Evolutionary conservation across 352 stramenopile species (phyloP), one percentile per base, ranked within the genome.

Genomic region (Hyaloperonospora arabidopsidis): DNA sequence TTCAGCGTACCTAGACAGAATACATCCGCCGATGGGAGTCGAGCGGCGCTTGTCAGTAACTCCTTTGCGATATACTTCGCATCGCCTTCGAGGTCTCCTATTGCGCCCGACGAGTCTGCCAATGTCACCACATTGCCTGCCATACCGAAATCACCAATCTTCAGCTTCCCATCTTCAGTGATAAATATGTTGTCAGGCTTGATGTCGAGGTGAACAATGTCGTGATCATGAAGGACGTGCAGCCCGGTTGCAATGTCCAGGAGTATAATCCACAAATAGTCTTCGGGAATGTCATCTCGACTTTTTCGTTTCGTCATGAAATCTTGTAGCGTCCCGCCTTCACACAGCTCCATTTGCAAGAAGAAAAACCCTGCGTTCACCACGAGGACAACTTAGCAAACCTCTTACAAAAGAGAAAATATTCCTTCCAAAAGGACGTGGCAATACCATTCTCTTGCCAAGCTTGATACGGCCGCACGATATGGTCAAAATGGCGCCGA

Each of bases 121-220:
- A 63, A 59, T 15, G 35, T 68, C 1, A 73, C 62, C 19, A 73
- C 63, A 32, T 80, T 68, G 8, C 74, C 81, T 0, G 93, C 89
- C 59, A 98, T 85, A 18, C 95, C 95, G 55, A 98, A 97, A 67
- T 98, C 95, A 13, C 84, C 87, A 48, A 96, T 74, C 59, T 95
- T 95, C 18, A 96, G 47, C 13, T 46, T 29, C 1, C 84, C 84
- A 17, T 80, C 47, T 14, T 67, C 52, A 1, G 75, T 74, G 23
- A 95, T 82, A 59, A 98, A 97, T 47, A 98, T 87, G 59, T 98
- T 98, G n/a, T 93, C 90, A 12, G 94, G 93, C 62, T 98, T 98
- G 57, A 98, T 90, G 59, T 98, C 95, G 43, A 97, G 74, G 58
- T 98, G 95, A 17, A 98, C 87, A 28, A 98, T 80, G 0, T 74